Conservation (phyloP, 805 yeast species). For the Ogataea dorogensis region DNA sequence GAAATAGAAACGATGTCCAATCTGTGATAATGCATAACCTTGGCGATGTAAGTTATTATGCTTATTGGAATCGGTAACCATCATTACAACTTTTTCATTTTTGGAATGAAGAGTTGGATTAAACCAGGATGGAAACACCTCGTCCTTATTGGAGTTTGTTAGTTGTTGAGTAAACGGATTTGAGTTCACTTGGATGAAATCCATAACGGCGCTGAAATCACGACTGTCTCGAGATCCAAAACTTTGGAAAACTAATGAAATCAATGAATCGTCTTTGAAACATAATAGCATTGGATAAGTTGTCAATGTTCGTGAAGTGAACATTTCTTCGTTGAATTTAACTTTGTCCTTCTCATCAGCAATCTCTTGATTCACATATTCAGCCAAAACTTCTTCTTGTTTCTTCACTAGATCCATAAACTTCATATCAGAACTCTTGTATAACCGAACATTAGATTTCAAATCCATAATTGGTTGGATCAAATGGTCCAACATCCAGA, state of each 20-base stretch:
- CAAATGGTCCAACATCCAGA: constrained; percentile 56
- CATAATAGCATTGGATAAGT: constrained; percentile 61
- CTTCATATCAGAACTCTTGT: constrained; percentile 46
- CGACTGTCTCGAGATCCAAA: constrained; percentile 66
- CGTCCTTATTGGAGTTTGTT: constrained; percentile 37
- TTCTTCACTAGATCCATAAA: constrained; percentile 38
- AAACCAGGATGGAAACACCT: constrained; percentile 36
- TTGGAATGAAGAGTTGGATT: constrained; percentile 27
- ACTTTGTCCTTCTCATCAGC: constrained; percentile 16
- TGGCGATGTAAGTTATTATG: constrained; percentile 23
- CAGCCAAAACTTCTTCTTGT: constrained; percentile 42
- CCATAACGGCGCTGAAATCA: constrained; percentile 42
- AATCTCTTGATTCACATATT: constrained; percentile 43
- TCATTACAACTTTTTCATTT: constrained; percentile 47
- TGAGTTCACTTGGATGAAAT: constrained; percentile 50
- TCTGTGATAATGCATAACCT: constrained; percentile 36
- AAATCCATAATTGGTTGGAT: constrained; percentile 58
- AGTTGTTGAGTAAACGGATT: constrained; percentile 55
- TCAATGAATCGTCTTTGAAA: constrained; percentile 54
- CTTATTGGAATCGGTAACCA: constrained; percentile 45
- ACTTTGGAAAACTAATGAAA: constrained; percentile 54
- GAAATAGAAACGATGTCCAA: constrained; percentile 46
- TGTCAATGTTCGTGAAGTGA: constrained; percentile 51
- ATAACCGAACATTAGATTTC: constrained; percentile 53
- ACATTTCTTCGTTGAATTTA: constrained; percentile 44